phyloP scores from a whole-genome alignment of 768 basidiomycete genomes.

The Lepiota brunneoincarnata region DNA sequence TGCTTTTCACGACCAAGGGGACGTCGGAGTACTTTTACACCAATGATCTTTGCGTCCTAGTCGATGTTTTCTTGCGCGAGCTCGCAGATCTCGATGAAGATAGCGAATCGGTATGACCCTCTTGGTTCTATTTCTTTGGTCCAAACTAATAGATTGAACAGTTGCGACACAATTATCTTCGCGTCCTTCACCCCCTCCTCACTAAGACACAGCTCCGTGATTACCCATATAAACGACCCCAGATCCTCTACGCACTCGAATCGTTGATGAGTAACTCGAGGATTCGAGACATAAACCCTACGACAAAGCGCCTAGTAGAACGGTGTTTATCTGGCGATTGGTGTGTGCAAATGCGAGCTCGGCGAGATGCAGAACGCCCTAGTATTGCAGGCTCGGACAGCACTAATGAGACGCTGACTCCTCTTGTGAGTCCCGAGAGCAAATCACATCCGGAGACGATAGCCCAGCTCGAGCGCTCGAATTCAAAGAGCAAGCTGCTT shows the following conservation, averaged over 20 bases:
- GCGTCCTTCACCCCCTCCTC: constrained; percentile 92
- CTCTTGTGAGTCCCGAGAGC: constrained; percentile 33
- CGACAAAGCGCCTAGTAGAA: constrained; percentile 89
- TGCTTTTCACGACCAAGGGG: constrained; percentile 90
- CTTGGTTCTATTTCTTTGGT: background rate
- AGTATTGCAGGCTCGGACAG: constrained; percentile 31
- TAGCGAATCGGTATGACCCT: constrained; percentile 75
- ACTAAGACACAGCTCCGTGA: constrained; percentile 89
- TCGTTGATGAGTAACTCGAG: constrained; percentile 68
- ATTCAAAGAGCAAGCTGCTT: constrained; percentile 35
- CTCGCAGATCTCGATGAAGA: constrained; percentile 90
- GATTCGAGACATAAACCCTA: constrained; percentile 81
- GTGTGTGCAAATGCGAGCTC: constrained; percentile 69
- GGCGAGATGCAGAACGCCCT: constrained; percentile 18
- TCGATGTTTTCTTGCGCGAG: constrained; percentile 97
- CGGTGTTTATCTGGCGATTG: constrained; percentile 86
- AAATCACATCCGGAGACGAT: constrained; percentile 26
- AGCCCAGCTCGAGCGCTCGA: constrained; percentile 35
- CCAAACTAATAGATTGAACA: constrained; percentile 23
- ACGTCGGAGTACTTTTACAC: constrained; percentile 98
- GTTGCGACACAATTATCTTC: constrained; percentile 95
- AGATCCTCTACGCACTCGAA: constrained; percentile 82
- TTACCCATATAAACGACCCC: constrained; percentile 87
- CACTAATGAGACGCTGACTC: constrained; percentile 43
- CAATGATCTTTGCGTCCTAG: constrained; percentile 92